phyloP scores from a whole-genome alignment of 2,329 filamentous ascomycete genomes.

The Monosporascus sp. region DNA sequence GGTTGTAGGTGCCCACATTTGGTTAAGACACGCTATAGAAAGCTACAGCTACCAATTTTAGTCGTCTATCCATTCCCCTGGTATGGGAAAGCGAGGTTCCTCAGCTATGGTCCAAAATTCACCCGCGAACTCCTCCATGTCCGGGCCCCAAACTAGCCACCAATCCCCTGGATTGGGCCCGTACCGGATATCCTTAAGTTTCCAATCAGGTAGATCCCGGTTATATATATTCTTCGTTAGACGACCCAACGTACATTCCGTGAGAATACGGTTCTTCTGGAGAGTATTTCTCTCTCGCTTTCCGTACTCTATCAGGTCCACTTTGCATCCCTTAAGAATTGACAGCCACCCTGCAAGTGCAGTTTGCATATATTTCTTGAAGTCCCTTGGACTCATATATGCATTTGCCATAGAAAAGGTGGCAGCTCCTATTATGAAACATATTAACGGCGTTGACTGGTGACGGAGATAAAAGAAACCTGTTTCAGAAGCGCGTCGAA shows the following conservation, averaged over 20 bases:
- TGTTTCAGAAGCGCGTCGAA: not conserved
- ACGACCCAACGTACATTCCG: not conserved
- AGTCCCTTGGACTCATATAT: too few relatives aligned
- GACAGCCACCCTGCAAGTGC: not conserved
- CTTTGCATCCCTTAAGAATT: not conserved
- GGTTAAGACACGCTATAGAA: too few relatives aligned
- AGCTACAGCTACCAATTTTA: too few relatives aligned
- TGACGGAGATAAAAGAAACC: not conserved
- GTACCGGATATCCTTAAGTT: not conserved
- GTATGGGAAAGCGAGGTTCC: not conserved
- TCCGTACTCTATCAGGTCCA: not conserved
- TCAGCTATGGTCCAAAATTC: not conserved
- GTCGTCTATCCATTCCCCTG: not conserved
- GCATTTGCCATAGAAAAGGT: rapidly evolving
- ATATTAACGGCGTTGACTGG: not conserved
- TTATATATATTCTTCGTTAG: rapidly evolving
- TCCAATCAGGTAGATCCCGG: rapidly evolving
- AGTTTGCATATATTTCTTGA: not conserved
- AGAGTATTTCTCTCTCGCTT: not conserved
- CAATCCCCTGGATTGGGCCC: not conserved
- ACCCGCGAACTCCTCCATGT: not conserved
- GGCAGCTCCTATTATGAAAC: not conserved
- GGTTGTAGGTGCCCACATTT: too few relatives aligned
- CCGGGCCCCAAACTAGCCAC: not conserved
- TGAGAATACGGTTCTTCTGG: not conserved